Evolutionary conservation across 148 eudicot species (phyloP).

Genomic region (Heliamphora exappendiculata): DNA sequence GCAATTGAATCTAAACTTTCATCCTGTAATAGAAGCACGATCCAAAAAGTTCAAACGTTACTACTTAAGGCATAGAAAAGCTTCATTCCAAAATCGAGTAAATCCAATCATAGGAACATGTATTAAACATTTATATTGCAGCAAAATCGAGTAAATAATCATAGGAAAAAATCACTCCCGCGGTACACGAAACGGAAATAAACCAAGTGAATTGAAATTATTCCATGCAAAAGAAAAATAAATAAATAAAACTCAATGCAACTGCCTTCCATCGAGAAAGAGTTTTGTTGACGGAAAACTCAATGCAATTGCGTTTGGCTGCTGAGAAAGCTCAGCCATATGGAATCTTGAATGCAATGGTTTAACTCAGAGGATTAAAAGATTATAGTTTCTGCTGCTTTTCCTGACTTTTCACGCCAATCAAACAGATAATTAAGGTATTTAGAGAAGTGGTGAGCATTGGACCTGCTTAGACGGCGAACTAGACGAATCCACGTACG

Average conservation of each 20-base stretch:
- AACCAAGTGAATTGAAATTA: not conserved
- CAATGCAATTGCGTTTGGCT: not conserved
- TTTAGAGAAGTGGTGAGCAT: not conserved
- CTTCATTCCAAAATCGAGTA: not conserved
- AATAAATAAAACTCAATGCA: not conserved
- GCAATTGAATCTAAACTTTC: conserved; percentile 61
- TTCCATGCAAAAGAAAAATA: not conserved
- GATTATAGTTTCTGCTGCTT: not conserved
- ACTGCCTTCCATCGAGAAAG: not conserved
- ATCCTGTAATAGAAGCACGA: conserved; percentile 31
- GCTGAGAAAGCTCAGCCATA: not conserved
- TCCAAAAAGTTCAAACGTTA: not conserved
- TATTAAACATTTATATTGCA: not conserved
- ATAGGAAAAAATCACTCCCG: not conserved
- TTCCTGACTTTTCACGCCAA: not conserved
- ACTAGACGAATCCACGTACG: conserved; percentile 58
- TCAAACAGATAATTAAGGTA: not conserved
- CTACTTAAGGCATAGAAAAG: not conserved
- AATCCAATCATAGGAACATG: not conserved
- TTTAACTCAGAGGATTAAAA: not conserved
- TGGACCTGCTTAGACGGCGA: conserved; percentile 68
- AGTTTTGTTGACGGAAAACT: not conserved
- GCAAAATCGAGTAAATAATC: not conserved
- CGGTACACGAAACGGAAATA: not conserved
- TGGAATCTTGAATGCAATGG: not conserved